These are phyloP conservation scores for Pseudofabraea citricarpa DNA, from an alignment of 2,329 filamentous ascomycete species.

Conservation along the genomic window DNA sequence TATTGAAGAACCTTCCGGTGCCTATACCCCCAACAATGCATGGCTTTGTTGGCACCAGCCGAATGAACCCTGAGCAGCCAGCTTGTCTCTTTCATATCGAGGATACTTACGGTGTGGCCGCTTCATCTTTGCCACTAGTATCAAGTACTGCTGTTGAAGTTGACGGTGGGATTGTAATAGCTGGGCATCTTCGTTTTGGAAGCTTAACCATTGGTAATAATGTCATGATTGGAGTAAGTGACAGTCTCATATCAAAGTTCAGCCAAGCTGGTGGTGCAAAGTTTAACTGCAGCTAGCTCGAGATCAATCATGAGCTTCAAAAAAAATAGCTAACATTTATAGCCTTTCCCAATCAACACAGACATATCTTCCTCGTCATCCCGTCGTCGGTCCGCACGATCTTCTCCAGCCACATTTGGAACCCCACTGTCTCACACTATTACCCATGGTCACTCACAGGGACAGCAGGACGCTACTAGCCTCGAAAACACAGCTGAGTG, in stretches of 20 bases:
- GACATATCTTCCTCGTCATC: conserved; percentile 30
- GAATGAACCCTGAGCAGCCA: conserved; percentile 54
- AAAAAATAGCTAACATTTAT: not conserved
- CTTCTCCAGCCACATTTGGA: conserved; percentile 32
- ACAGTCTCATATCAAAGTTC: not conserved
- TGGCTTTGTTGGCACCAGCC: conserved; percentile 46
- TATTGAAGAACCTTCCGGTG: conserved; percentile 72
- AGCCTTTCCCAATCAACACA: conserved; percentile 61
- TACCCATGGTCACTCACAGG: no score
- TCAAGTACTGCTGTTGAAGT: conserved; percentile 25
- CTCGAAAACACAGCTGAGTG: conserved; percentile 74
- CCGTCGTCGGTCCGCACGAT: conserved; percentile 40
- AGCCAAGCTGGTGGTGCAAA: not conserved
- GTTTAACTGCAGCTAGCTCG: not conserved
- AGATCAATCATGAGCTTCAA: not conserved
- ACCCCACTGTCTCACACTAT: conserved; percentile 50
- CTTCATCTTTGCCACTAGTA: conserved; percentile 49
- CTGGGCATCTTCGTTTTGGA: conserved; percentile 79
- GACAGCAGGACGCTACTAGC: no score
- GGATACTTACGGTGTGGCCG: conserved; percentile 75
- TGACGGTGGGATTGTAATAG: conserved; percentile 69
- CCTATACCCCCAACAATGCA: conserved; percentile 48
- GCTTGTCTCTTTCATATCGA: conserved; percentile 80
- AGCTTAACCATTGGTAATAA: conserved; percentile 72
- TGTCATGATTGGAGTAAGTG: conserved; percentile 59